A percentile compares a stretch with the other conserved stretches of the same genome.
Conservation (phyloP, 345 rosid genomes). For the Moricandia moricandioides region DNA sequence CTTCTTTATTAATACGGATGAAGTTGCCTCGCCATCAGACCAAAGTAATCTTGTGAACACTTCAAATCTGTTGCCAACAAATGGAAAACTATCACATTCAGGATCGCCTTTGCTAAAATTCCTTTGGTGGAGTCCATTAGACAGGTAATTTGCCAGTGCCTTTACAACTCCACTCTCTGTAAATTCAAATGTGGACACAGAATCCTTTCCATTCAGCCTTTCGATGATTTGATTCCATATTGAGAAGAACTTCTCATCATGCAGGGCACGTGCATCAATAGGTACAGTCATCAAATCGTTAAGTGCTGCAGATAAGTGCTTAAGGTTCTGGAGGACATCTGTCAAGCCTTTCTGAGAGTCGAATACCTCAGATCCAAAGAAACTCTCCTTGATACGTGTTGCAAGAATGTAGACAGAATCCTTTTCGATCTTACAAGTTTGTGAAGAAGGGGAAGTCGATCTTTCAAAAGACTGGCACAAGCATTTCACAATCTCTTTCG, state of each 20-base stretch:
- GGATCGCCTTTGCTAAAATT: constrained; percentile 37
- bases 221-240: constrained; percentile 53
- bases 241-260: constrained; percentile 51
- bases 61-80: constrained; percentile 65
- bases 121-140: constrained; percentile 55
- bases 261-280: constrained; percentile 29
- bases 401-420: constrained; percentile 67
- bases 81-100: constrained; percentile 25
- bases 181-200: constrained; percentile 88
- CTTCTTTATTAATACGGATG: constrained; percentile 57
- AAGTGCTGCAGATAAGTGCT: constrained; percentile 56
- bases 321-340: constrained; percentile 77
- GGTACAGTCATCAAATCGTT: constrained; percentile 46
- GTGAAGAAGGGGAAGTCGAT: constrained; percentile 40
- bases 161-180: constrained; percentile 85
- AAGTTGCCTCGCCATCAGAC: constrained; percentile 51
- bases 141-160: constrained; percentile 61
- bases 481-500: constrained; percentile 60
- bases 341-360: constrained; percentile 68
- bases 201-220: constrained; percentile 73
- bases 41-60: constrained; percentile 59
- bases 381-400: constrained; percentile 54
- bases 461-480: constrained; percentile 72
- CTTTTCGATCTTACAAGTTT: constrained; percentile 66
- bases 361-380: constrained; percentile 57